phyloP scores from a whole-genome alignment of 192 early-diverging fungal species.

The Dissophora globulifera region DNA sequence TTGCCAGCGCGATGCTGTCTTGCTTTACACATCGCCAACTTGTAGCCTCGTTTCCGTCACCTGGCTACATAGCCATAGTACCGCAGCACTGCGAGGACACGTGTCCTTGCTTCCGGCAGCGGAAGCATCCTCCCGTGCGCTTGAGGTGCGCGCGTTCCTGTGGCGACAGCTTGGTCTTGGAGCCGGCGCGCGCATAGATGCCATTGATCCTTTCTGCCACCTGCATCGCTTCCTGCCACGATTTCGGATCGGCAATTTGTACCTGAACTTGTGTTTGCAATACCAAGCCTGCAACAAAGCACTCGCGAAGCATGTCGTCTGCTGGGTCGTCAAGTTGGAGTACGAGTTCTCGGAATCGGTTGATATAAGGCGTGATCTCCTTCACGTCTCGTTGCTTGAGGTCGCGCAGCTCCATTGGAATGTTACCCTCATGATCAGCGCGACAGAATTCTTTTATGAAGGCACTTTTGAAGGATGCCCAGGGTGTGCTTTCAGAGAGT shows the following conservation, averaged over 20 bases:
- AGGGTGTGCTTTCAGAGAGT: background rate
- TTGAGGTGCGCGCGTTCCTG: too few species aligned
- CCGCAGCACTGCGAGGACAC: too few species aligned
- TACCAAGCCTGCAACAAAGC: background rate
- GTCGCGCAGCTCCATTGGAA: background rate
- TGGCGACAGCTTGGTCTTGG: too few species aligned
- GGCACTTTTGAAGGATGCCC: background rate
- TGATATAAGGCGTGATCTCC: background rate
- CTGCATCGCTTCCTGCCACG: background rate
- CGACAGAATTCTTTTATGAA: slow-evolving; percentile 3
- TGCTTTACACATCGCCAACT: too few species aligned
- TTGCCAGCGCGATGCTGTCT: too few species aligned
- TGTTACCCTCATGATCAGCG: background rate
- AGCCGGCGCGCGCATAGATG: background rate
- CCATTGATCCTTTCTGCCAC: slow-evolving; percentile 1
- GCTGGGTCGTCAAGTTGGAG: background rate
- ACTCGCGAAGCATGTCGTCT: slow-evolving; percentile 2
- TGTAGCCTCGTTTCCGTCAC: too few species aligned
- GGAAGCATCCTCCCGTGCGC: too few species aligned
- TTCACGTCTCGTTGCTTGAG: background rate
- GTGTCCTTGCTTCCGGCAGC: too few species aligned
- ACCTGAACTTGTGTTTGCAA: slow-evolving; percentile 3
- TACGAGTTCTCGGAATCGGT: background rate
- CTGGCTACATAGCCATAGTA: too few species aligned
- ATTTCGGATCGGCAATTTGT: background rate